A percentile compares a stretch with the other conserved stretches of the same genome.
phyloP scores from a whole-genome alignment of 768 basidiomycete genomes.

The Dacryopinax primogenitus region DNA sequence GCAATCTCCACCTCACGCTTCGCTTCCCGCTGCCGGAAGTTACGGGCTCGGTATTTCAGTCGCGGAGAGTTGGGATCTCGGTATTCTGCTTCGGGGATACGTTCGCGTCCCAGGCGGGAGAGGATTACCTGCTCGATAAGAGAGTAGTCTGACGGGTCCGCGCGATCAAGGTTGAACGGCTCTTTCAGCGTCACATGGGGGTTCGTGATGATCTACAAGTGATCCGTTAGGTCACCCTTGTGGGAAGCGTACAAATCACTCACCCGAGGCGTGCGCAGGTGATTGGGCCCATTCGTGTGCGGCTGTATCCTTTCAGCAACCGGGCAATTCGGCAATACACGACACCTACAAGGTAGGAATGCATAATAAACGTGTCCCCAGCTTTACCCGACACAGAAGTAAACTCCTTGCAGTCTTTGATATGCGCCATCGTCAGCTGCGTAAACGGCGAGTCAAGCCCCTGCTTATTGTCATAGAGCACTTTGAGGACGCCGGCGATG shows the following conservation, averaged over 20 bases:
- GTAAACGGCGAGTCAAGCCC: constrained; percentile 18
- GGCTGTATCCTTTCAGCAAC: constrained; percentile 12
- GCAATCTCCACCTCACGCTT: not conserved
- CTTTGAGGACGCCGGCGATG: constrained; percentile 10
- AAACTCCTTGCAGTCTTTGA: constrained; percentile 15
- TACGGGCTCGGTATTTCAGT: not conserved
- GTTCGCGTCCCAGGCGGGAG: constrained; percentile 14
- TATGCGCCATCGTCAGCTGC: constrained; percentile 11
- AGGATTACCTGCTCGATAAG: constrained; percentile 20
- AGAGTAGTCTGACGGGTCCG: constrained; percentile 17
- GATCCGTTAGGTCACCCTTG: not conserved
- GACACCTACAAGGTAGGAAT: not conserved
- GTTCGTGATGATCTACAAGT: constrained; percentile 16
- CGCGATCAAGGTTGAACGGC: constrained; percentile 18
- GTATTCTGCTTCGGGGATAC: constrained; percentile 14
- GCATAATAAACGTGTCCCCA: constrained; percentile 18
- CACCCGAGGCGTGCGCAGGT: constrained; percentile 18
- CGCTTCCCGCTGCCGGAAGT: not conserved
- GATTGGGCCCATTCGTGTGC: constrained; percentile 16
- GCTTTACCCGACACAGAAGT: constrained; percentile 16
- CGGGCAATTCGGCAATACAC: not conserved
- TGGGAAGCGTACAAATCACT: not conserved
- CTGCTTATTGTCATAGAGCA: constrained; percentile 17
- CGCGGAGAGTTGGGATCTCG: constrained; percentile 15
- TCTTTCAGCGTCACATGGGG: constrained; percentile 18